Percentiles rank a stretch among this genome's conserved stretches.
These are phyloP conservation scores for Sporormia fimetaria DNA, from an alignment of 495 filamentous ascomycete species.

Conservation along the genomic window DNA sequence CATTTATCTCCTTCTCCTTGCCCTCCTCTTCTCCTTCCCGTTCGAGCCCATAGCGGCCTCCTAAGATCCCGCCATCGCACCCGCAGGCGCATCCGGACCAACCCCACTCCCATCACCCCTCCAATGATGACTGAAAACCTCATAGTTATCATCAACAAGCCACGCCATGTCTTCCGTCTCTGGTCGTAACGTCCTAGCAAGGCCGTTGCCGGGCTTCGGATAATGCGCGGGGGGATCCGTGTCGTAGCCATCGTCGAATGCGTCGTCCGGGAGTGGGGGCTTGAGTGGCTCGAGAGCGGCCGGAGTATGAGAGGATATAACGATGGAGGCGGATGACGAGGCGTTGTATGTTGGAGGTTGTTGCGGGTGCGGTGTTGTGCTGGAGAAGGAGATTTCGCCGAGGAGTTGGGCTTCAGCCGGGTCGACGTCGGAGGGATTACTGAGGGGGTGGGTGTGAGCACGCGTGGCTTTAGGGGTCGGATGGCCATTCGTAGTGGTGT, in stretches of 20 bases:
- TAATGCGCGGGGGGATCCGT: conserved; percentile 32
- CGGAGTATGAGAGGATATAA: background rate
- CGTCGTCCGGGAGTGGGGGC: too few relatives aligned
- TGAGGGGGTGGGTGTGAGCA: conserved; percentile 13
- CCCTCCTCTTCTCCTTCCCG: too few relatives aligned
- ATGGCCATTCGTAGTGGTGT: background rate
- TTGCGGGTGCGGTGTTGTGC: background rate
- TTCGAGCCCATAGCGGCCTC: conserved; percentile 8
- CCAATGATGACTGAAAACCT: conserved; percentile 32
- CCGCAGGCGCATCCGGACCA: conserved; percentile 12
- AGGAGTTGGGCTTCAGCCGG: conserved; percentile 26
- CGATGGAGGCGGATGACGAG: background rate
- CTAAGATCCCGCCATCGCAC: too few relatives aligned
- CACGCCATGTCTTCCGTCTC: conserved; percentile 32
- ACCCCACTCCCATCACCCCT: conserved; percentile 19
- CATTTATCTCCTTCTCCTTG: too few relatives aligned
- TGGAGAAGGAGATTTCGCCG: conserved; percentile 8
- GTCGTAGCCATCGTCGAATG: conserved; percentile 27
- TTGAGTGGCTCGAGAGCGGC: background rate
- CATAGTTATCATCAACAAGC: conserved; percentile 34
- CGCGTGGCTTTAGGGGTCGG: background rate
- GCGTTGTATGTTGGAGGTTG: conserved; percentile 1
- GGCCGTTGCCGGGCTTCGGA: conserved; percentile 32
- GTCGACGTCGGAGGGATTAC: conserved; percentile 20
- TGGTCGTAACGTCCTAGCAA: conserved; percentile 29